Evolutionary conservation across 139 green algal genomes (phyloP).

Genomic region (Chlorella sorokiniana): DNA sequence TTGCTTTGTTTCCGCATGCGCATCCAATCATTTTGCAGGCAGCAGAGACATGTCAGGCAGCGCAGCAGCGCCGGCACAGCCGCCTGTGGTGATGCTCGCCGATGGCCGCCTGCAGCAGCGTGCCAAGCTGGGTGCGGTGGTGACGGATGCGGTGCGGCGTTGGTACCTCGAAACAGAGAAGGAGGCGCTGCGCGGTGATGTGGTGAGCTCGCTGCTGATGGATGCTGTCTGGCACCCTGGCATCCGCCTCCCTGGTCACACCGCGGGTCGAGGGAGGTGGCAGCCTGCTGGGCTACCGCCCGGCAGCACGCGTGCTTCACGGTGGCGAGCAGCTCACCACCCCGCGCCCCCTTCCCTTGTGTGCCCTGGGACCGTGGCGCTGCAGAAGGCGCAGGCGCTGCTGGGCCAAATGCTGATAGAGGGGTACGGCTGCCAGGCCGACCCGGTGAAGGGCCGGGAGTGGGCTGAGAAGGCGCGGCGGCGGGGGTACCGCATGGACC

Average conservation of each 20-base stretch:
- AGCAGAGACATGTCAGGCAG: background rate
- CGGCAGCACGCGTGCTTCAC: no score
- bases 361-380: background rate
- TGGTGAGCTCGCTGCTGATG: conserved; percentile 37
- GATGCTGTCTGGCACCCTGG: background rate
- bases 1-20: no score
- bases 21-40: background rate
- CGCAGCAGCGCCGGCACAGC: conserved; percentile 4
- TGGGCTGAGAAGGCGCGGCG: conserved; percentile 66
- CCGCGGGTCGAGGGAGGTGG: background rate
- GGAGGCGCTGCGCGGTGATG: conserved; percentile 66
- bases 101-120: conserved; percentile 34
- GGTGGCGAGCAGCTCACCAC: no score
- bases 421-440: conserved; percentile 74
- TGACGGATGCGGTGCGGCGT: conserved; percentile 69
- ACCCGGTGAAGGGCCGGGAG: conserved; percentile 57
- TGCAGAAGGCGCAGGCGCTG: conserved; percentile 77
- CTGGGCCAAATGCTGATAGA: conserved; percentile 81
- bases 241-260: no score
- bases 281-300: no score
- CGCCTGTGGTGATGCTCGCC: conserved; percentile 28
- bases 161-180: conserved; percentile 79
- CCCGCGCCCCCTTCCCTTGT: background rate
- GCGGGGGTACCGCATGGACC: conserved; percentile 75
- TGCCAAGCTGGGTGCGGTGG: conserved; percentile 55